Evolutionary conservation across 2,329 filamentous ascomycete genomes (phyloP), one percentile per base, ranked within the genome.

Genomic region (Pseudogymnoascus sp.): DNA sequence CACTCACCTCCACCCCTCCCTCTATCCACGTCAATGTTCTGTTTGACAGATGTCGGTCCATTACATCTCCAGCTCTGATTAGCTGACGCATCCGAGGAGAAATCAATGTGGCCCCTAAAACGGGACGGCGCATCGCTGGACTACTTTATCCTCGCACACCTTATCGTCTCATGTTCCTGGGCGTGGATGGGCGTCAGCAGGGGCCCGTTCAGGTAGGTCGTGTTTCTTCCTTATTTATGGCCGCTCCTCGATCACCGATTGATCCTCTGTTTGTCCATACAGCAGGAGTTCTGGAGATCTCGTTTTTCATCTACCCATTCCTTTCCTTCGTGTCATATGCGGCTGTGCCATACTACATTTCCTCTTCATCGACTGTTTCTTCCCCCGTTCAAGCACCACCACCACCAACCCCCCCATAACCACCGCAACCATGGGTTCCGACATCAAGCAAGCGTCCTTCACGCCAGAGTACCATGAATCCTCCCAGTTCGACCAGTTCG

Each of bases 291-390:
- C 15, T 57, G 47, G 47, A 31, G 10, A 57, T 57, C 47, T 57
- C 26, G n/a, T 57, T 33, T 57, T 65, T 68, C 26, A 65, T 66
- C 60, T 64, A 63, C 60, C 23, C 63, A 31, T 62, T 61, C 63
- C 62, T 63, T 35, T 23, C 61, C 36, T 64, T 65, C 35, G 62
- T 63, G 35, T 64, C 64, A 26, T 53, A 50, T 44, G 65, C 62
- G 42, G 64, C 68, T 62, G 71, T 71, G n/a, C 71, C 59, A 65
- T 64, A 72, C 21, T 65, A 65, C 50, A 68, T 65, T 42, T 68
- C 67, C 15, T 67, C 50, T 33, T 19, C n/a, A 19, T 57, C 26
- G 47, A 57, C 10, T 33, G 47, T 57, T 57, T 57, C 4, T 57
- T 57, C 21, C 50, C 17, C 10, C 28, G 6, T 57, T 21, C 28